Evolutionary conservation across 129 eudicot genomes (phyloP).

Genomic region (Artemisia tridentata): DNA sequence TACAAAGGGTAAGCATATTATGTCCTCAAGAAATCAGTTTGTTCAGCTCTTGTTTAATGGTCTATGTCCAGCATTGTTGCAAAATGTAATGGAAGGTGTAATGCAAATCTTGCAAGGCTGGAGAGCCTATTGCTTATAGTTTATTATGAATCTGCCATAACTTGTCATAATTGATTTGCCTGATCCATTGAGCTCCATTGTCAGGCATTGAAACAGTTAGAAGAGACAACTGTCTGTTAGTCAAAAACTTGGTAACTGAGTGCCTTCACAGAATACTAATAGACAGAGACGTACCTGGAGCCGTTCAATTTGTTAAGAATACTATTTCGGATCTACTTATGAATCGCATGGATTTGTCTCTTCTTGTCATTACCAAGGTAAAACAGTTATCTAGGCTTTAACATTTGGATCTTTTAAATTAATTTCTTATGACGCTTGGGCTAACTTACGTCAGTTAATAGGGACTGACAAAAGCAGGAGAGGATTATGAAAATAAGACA

Average conservation of each 20-base stretch:
- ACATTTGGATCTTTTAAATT: not conserved
- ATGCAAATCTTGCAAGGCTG: constrained; percentile 3
- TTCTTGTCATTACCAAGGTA: constrained; percentile 95
- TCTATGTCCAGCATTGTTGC: not conserved
- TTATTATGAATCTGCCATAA: not conserved
- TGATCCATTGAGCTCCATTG: constrained; percentile 22
- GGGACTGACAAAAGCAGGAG: constrained; percentile 98
- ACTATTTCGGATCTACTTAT: constrained; percentile 93
- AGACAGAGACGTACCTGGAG: constrained; percentile 91
- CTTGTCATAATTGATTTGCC: constrained; percentile 1
- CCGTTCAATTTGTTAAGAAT: constrained; percentile 84
- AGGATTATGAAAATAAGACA: constrained; percentile 87
- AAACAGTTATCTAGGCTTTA: constrained; percentile 7
- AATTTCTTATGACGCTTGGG: not conserved
- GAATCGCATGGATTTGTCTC: constrained; percentile 96
- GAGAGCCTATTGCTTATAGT: not conserved
- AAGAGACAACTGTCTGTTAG: constrained; percentile 93
- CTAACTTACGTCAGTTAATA: constrained; percentile 27
- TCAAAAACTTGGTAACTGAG: constrained; percentile 83
- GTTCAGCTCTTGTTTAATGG: not conserved
- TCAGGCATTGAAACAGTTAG: constrained; percentile 98
- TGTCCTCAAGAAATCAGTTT: not conserved
- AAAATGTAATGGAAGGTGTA: not conserved
- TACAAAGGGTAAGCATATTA: constrained; percentile 69
- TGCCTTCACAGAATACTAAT: constrained; percentile 88